Evolutionary conservation across 1,284 basidiomycete genomes (phyloP), one percentile per base, ranked within the genome.

Genomic region (Ceratorhiza oryzae-sativae): DNA sequence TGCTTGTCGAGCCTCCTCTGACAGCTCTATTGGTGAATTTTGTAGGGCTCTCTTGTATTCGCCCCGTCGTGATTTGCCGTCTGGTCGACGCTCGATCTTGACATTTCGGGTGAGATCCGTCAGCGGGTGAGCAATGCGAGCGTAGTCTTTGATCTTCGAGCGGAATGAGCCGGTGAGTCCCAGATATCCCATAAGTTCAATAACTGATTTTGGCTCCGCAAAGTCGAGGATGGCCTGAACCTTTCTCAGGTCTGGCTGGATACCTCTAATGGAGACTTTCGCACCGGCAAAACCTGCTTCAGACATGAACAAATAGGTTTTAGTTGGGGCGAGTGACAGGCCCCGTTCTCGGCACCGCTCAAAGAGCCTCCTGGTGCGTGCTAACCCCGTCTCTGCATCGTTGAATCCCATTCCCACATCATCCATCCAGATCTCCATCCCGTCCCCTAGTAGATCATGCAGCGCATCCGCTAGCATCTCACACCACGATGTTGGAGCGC

Each of bases 351-450:
- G 23, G 55, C 73, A 74, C 2, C 53, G n/a, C 6, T 36, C 18
- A 8, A 82, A 73, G 5, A 82, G 72, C 0, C 27, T 15, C 2
- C 70, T 36, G 18, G 53, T 56, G 2, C 78, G 77, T 1, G 5
- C 42, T 27, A 81, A 55, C 51, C 74, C 75, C 8, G 60, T 63
- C 0, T 76, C 75, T 49, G 81, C 81, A 1, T 30, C 23, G 23
- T 81, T 77, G 1, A 65, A 77, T 10, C 77, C 46, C 80, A 77
- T 68, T 78, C 80, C 36, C 74, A 79, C 8, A 76, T 79, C 41
- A 79, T 85, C 45, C 73, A 80, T 36, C 84, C 84, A 8, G 79
- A 80, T 48, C 75, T 86, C 41, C 80, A 82, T 65, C 79, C 79
- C 67, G 76, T 85, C n/a, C 79, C 82, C n/a, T 81, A 85, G 32